phyloP scores from a whole-genome alignment of 2,329 filamentous ascomycete species.

The Microsporum canis region DNA sequence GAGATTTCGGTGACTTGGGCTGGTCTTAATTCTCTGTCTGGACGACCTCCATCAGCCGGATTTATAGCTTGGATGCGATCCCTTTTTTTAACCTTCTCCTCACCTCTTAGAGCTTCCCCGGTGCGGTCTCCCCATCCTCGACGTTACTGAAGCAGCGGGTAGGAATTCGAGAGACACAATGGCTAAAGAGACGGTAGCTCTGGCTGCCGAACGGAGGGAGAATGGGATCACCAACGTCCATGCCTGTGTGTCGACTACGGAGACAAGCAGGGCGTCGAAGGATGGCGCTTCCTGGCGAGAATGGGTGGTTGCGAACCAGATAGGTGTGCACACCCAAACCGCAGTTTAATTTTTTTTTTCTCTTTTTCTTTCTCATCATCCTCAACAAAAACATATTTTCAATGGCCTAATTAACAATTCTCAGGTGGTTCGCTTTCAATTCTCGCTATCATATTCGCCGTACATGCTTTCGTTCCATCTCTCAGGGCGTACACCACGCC shows the following conservation, averaged over 20 bases:
- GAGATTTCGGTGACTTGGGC: not conserved
- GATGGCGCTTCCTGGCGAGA: constrained; percentile 33
- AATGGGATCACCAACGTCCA: constrained; percentile 26
- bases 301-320: constrained; percentile 69
- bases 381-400: not conserved
- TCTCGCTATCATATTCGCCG: constrained; percentile 67
- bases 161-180: not conserved
- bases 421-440: constrained; percentile 76
- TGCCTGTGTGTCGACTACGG: constrained; percentile 27
- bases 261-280: constrained; percentile 15
- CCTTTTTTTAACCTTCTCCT: not conserved
- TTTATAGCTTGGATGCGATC: not conserved
- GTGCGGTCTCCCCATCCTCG: not conserved
- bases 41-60: not conserved
- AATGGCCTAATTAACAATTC: constrained; percentile 1
- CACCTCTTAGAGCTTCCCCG: not conserved
- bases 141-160: not conserved
- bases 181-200: not conserved
- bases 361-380: too few species aligned
- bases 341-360: not conserved
- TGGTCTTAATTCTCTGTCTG: not conserved
- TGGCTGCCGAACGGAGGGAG: not conserved
- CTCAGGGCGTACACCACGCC: constrained; percentile 68
- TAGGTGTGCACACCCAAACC: constrained; percentile 46
- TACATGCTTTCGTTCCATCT: constrained; percentile 71